Percentiles rank a stretch among this genome's conserved stretches.
These are phyloP conservation scores for Cinnamomum chago DNA, from an alignment of 164 flowering plant genomes.

Conservation along the genomic window DNA sequence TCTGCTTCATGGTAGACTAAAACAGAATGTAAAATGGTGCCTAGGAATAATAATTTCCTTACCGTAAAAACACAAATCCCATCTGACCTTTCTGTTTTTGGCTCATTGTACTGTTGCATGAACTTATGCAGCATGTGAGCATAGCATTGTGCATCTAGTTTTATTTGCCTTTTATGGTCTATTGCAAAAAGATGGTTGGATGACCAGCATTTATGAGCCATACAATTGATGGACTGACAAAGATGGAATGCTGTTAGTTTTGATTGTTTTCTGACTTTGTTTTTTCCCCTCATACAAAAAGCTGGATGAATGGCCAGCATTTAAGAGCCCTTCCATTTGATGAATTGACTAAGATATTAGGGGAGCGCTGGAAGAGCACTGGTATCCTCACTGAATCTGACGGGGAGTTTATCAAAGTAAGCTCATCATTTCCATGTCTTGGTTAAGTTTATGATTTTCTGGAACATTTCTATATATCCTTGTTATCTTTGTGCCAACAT, in stretches of 20 bases:
- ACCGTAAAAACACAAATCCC: too few relatives aligned
- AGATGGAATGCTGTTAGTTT: not conserved
- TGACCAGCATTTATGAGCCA: too few relatives aligned
- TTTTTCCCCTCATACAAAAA: constrained; percentile 13
- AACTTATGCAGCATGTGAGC: too few relatives aligned
- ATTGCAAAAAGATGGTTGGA: too few relatives aligned
- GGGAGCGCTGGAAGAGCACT: constrained; percentile 69
- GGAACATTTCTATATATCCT: not conserved
- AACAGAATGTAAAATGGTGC: not conserved
- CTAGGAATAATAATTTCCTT: too few relatives aligned
- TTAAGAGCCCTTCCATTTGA: constrained; percentile 70
- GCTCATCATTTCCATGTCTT: not conserved
- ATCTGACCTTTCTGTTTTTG: too few relatives aligned
- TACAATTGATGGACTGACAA: too few relatives aligned
- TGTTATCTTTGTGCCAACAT: not conserved
- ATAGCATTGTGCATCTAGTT: not conserved
- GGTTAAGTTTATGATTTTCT: not conserved
- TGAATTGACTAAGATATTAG: constrained; percentile 55
- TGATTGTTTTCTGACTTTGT: constrained; percentile 3
- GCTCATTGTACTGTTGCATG: too few relatives aligned
- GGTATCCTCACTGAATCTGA: constrained; percentile 67
- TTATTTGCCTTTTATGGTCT: not conserved
- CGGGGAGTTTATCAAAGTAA: constrained; percentile 53
- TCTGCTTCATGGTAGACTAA: not conserved
- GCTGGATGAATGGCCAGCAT: constrained; percentile 99